Conservation (phyloP, 495 filamentous ascomycete genomes). For the Penicillium fimorum region DNA sequence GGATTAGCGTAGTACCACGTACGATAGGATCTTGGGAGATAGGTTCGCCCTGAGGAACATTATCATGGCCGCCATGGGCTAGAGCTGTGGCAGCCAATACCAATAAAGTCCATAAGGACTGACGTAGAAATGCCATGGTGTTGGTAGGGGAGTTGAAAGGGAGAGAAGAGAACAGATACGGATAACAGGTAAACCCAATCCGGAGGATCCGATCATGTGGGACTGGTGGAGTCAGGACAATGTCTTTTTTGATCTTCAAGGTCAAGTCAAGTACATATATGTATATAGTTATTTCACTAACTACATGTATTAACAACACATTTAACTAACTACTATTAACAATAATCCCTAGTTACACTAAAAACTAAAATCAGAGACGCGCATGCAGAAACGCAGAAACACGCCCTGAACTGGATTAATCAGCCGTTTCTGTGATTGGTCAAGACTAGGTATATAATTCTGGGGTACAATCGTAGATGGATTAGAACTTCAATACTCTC, state of each 20-base stretch:
- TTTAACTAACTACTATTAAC: no score
- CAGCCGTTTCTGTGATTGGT: slow-evolving; percentile 19
- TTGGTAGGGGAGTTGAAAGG: slow-evolving; percentile 10
- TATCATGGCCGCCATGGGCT: slow-evolving; percentile 74
- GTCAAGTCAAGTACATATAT: background rate
- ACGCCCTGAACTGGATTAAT: slow-evolving; percentile 13
- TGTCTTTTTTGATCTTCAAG: background rate
- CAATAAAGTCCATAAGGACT: slow-evolving; percentile 27
- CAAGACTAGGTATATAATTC: background rate
- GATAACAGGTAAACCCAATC: slow-evolving; percentile 23
- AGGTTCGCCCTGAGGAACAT: slow-evolving; percentile 70
- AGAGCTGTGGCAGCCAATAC: slow-evolving; percentile 33
- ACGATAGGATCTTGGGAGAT: slow-evolving; percentile 86
- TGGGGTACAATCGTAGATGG: background rate
- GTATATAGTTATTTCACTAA: no score
- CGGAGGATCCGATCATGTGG: slow-evolving; percentile 25
- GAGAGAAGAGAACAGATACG: slow-evolving; percentile 14
- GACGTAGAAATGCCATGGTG: slow-evolving; percentile 21
- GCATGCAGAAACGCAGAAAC: background rate
- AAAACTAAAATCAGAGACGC: background rate
- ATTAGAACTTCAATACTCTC: background rate
- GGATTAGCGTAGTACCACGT: slow-evolving; percentile 35
- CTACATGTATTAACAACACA: no score
- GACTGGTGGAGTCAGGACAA: background rate
- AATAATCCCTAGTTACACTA: background rate